These are phyloP conservation scores for Trichoderma koningiopsis DNA, from an alignment of 2,329 filamentous ascomycete species.

Conservation along the genomic window DNA sequence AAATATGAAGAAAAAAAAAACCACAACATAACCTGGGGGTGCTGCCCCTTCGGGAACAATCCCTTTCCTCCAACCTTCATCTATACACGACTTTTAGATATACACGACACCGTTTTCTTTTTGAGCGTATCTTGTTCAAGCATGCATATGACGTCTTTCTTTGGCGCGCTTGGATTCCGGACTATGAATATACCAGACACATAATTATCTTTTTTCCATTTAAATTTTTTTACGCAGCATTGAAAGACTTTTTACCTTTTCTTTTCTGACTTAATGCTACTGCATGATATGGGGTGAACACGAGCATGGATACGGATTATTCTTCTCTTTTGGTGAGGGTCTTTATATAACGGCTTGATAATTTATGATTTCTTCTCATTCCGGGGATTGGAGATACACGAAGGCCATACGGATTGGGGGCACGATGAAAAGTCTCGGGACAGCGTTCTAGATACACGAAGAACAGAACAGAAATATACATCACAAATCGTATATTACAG, in stretches of 20 bases:
- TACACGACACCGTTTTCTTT: not conserved
- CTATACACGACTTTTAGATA: not conserved
- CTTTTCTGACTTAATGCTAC: not conserved
- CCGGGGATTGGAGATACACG: not conserved
- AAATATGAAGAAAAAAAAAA: slow-evolving; percentile 43
- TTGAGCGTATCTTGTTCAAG: not conserved
- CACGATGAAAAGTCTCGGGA: not conserved
- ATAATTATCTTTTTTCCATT: not conserved
- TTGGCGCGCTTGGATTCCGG: not conserved
- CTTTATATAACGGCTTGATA: not conserved
- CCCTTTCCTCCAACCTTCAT: not conserved
- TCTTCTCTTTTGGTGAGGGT: not conserved
- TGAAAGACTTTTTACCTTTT: not conserved
- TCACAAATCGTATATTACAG: not conserved
- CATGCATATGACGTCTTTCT: not conserved
- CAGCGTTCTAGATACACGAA: not conserved
- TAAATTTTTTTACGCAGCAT: not conserved
- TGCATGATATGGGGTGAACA: not conserved
- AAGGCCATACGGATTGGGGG: not conserved
- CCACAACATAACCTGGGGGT: too few species aligned
- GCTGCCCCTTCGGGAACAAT: not conserved
- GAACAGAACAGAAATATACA: not conserved
- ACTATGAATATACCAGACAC: not conserved
- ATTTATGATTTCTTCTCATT: not conserved
- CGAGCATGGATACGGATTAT: not conserved